Conservation (phyloP, 176 grass and related monocot species). For the Lolium perenne region DNA sequence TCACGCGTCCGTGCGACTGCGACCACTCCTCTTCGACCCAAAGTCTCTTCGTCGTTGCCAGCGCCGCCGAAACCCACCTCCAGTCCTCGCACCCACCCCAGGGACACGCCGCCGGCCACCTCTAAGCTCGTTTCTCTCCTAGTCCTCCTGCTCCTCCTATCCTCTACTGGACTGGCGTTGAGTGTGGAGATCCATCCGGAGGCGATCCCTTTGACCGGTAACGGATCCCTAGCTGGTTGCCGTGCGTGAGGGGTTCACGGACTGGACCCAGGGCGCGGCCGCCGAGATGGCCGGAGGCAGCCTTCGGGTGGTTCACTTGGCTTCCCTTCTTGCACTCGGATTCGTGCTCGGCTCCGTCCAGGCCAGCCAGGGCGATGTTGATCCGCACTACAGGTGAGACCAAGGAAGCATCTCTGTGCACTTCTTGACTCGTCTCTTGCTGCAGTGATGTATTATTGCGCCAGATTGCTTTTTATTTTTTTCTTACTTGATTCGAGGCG, state of each 20-base stretch:
- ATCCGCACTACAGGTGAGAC: constrained; percentile 78
- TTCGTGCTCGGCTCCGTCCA: constrained; percentile 51
- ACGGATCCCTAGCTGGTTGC: constrained; percentile 4
- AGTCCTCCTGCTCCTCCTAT: not conserved
- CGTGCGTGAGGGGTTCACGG: not conserved
- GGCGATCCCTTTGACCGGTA: not conserved
- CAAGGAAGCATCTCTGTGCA: not conserved
- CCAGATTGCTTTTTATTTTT: not conserved
- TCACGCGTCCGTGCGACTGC: not conserved
- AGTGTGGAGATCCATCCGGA: constrained; percentile 11
- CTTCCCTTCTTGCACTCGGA: constrained; percentile 51
- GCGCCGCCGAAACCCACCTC: constrained; percentile 1
- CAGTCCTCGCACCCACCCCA: not conserved
- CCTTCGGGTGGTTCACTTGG: constrained; percentile 36
- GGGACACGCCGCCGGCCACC: not conserved
- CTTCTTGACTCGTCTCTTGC: constrained; percentile 1
- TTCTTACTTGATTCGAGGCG: not conserved
- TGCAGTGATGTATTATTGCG: not conserved
- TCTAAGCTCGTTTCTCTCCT: not conserved
- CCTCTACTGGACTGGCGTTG: not conserved
- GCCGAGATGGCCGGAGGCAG: constrained; percentile 43
- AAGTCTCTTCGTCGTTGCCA: not conserved
- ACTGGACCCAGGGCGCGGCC: not conserved
- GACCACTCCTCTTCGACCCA: constrained; percentile 1
- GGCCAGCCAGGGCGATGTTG: constrained; percentile 73